These are phyloP conservation scores for Macaranga tanarius DNA, from an alignment of 441 rosid genomes.

Conservation along the genomic window DNA sequence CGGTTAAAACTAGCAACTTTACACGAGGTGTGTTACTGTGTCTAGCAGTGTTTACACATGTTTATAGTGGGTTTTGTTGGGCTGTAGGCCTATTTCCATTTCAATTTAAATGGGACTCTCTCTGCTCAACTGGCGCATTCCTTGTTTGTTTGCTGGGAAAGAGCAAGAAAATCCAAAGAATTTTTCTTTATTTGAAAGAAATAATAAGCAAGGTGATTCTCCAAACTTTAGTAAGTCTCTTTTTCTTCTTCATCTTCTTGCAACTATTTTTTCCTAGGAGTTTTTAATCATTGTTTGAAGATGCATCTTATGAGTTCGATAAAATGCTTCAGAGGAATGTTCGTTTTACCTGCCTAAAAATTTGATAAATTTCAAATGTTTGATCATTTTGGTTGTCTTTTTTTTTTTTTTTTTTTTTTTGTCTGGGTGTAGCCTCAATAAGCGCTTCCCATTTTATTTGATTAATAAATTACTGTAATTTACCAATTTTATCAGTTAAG, in stretches of 20 bases:
- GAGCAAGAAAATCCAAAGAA: not conserved
- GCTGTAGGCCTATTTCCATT: too few species aligned
- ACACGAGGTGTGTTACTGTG: not conserved
- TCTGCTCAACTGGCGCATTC: not conserved
- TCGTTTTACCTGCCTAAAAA: not conserved
- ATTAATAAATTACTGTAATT: too few species aligned
- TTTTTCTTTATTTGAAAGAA: not conserved
- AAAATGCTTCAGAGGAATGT: slow-evolving; percentile 1
- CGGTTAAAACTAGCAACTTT: not conserved
- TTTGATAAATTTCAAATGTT: not conserved
- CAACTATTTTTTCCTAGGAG: not conserved
- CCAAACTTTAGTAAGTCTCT: not conserved
- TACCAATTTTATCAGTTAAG: too few species aligned
- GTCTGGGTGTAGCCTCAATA: not conserved
- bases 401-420: too few species aligned
- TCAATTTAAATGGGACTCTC: not conserved
- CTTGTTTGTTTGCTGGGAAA: not conserved
- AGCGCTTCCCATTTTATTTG: too few species aligned
- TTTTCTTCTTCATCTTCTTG: not conserved
- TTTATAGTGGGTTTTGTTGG: not conserved
- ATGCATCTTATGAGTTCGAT: slow-evolving; percentile 3
- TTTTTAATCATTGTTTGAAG: not conserved
- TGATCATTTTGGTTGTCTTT: not conserved
- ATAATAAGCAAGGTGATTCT: not conserved
- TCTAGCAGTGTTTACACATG: not conserved